Conservation (phyloP, 2,329 filamentous ascomycete species). For the Cladosporium sp. region DNA sequence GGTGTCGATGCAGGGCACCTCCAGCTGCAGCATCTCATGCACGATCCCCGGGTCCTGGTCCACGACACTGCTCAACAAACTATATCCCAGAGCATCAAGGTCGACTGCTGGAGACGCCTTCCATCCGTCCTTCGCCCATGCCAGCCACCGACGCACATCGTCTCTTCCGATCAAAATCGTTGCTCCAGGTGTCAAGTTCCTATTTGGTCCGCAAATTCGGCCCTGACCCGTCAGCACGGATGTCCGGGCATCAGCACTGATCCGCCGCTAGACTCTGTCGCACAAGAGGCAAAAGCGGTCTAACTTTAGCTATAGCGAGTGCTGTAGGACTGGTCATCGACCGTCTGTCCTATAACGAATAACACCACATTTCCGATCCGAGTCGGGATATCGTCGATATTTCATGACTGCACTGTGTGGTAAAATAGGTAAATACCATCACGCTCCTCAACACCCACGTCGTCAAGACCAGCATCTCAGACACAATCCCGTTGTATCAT, state of each 20-base stretch:
- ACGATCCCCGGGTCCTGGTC: not conserved
- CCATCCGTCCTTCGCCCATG: not conserved
- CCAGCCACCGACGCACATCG: not conserved
- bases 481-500: not conserved
- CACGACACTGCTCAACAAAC: conserved; percentile 1
- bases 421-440: not conserved
- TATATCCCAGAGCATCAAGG: not conserved
- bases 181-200: not conserved
- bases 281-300: not conserved
- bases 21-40: not conserved
- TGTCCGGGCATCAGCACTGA: not conserved
- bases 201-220: not conserved
- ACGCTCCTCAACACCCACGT: not conserved
- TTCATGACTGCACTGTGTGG: not conserved
- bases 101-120: not conserved
- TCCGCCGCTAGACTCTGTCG: conserved; percentile 1
- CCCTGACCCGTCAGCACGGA: conserved; percentile 4
- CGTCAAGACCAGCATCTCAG: not conserved
- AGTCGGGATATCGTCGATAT: not conserved
- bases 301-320: not conserved
- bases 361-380: not conserved
- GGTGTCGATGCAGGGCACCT: conserved; percentile 1
- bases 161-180: not conserved
- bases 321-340: not conserved
- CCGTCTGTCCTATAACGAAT: not conserved